These are phyloP conservation scores for Gossypioides kirkii DNA, from an alignment of 345 rosid genomes.

Conservation along the genomic window DNA sequence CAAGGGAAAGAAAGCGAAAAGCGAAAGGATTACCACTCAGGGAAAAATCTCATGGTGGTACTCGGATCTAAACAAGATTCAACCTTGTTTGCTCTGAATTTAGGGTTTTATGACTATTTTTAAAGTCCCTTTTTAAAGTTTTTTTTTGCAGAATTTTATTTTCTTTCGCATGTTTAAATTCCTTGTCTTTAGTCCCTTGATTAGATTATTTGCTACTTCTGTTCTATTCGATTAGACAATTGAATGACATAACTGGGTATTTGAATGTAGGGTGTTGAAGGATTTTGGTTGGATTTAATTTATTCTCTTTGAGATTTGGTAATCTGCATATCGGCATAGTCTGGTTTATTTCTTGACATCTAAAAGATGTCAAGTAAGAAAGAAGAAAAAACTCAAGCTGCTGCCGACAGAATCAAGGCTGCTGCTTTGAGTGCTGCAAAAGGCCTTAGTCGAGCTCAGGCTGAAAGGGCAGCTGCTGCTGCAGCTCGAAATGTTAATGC, in stretches of 20 bases:
- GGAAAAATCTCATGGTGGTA: no score
- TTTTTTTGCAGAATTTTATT: not conserved
- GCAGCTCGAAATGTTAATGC: conserved; percentile 95
- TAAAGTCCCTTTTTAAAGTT: not conserved
- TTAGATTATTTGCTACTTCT: no score
- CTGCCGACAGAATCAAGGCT: conserved; percentile 91
- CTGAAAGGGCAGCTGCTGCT: conserved; percentile 89
- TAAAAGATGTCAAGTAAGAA: conserved; percentile 69
- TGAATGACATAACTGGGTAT: not conserved
- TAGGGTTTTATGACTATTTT: conserved; percentile 1
- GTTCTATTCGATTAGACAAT: no score
- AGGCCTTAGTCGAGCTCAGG: conserved; percentile 96
- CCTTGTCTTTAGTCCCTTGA: not conserved
- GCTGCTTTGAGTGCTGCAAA: conserved; percentile 83
- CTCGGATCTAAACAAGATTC: not conserved
- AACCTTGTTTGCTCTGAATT: not conserved
- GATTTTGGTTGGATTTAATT: not conserved
- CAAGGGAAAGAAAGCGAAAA: no score
- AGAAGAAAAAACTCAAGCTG: conserved; percentile 84
- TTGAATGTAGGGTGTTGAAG: conserved; percentile 1
- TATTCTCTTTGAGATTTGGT: not conserved
- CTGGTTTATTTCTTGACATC: not conserved
- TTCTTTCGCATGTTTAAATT: not conserved
- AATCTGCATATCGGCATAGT: not conserved
- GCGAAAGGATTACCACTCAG: no score